Conservation (phyloP, 2,329 filamentous ascomycete genomes). For the Sporothrix brasiliensis region DNA sequence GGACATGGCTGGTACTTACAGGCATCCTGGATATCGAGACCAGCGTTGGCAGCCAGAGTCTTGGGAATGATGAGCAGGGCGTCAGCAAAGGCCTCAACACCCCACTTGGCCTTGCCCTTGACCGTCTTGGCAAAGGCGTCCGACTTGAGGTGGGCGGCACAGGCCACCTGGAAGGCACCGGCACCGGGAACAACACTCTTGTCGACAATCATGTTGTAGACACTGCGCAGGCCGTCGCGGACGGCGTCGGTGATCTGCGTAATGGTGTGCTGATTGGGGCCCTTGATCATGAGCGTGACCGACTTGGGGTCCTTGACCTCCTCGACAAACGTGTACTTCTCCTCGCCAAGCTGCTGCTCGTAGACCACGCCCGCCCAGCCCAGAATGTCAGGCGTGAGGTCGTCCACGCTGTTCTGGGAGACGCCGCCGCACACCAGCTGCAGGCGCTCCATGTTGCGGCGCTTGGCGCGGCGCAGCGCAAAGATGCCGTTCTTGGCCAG, state of each 20-base stretch:
- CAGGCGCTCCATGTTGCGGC: slow-evolving; percentile 97
- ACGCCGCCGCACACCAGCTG: slow-evolving; percentile 91
- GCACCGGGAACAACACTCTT: slow-evolving; percentile 91
- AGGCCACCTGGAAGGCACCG: slow-evolving; percentile 94
- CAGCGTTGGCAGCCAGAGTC: slow-evolving; percentile 92
- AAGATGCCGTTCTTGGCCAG: slow-evolving; percentile 98
- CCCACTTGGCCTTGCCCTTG: slow-evolving; percentile 97
- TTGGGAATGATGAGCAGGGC: slow-evolving; percentile 95
- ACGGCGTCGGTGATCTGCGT: slow-evolving; percentile 96
- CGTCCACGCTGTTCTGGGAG: slow-evolving; percentile 95
- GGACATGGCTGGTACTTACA: slow-evolving; percentile 58
- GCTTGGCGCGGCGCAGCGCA: slow-evolving; percentile 89
- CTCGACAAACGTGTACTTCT: slow-evolving; percentile 98
- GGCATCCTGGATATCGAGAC: slow-evolving; percentile 95
- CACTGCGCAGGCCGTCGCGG: slow-evolving; percentile 88
- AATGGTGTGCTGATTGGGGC: slow-evolving; percentile 95
- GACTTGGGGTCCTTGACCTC: slow-evolving; percentile 99
- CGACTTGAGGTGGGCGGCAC: slow-evolving; percentile 81
- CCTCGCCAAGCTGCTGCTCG: slow-evolving; percentile 95
- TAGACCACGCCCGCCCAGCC: slow-evolving; percentile 97
- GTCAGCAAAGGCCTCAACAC: slow-evolving; percentile 92
- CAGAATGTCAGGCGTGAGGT: slow-evolving; percentile 81
- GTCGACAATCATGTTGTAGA: slow-evolving; percentile 99
- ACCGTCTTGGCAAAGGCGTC: slow-evolving; percentile 85
- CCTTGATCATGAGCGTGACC: slow-evolving; percentile 96